phyloP scores from a whole-genome alignment of 164 flowering plant species.

The Vitis vinifera region DNA sequence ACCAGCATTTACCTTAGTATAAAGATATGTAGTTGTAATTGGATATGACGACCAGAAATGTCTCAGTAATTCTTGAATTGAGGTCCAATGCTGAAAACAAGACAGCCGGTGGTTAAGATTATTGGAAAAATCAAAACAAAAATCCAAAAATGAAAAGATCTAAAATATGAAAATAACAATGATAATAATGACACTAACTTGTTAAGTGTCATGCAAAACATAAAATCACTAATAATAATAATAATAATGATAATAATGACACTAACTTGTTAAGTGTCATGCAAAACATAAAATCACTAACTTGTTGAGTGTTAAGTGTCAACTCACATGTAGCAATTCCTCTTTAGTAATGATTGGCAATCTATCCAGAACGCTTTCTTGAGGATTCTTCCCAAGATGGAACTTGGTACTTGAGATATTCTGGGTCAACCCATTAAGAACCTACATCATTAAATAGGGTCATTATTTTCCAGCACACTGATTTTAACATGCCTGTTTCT shows the following conservation, averaged over 20 bases:
- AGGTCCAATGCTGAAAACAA: slow-evolving; percentile 80
- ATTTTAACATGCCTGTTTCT: background rate
- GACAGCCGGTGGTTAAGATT: background rate
- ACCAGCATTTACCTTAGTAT: slow-evolving; percentile 52
- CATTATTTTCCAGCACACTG: background rate
- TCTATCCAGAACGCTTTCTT: slow-evolving; percentile 71
- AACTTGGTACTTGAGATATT: slow-evolving; percentile 72
- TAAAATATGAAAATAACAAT: background rate
- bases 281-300: background rate
- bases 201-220: background rate
- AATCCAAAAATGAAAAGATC: background rate
- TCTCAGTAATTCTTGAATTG: slow-evolving; percentile 78
- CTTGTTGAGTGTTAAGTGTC: background rate
- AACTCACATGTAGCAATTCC: slow-evolving; percentile 78
- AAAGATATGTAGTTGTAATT: slow-evolving; percentile 67
- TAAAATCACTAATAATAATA: background rate
- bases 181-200: background rate
- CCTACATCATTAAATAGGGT: slow-evolving; percentile 38
- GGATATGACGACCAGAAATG: slow-evolving; percentile 99
- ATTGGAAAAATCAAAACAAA: background rate
- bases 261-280: background rate
- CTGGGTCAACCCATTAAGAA: slow-evolving; percentile 73
- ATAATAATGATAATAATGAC: background rate
- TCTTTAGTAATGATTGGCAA: slow-evolving; percentile 72
- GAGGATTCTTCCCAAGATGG: slow-evolving; percentile 70